phyloP scores from a whole-genome alignment of 1,284 basidiomycete species.

The Exsudoporus floridanus region DNA sequence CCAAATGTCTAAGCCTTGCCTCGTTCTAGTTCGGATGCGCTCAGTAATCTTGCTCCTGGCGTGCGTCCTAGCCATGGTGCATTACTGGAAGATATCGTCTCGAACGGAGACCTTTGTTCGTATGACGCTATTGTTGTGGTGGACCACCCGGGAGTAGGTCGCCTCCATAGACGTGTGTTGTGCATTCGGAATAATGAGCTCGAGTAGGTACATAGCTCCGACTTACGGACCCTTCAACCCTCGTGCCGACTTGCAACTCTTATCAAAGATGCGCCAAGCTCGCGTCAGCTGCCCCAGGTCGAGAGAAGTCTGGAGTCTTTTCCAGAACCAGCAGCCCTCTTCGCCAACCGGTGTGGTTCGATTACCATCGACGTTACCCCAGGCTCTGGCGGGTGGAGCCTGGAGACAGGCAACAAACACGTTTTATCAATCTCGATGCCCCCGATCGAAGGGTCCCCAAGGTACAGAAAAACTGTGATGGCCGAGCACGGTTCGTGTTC shows the following conservation, averaged over 20 bases:
- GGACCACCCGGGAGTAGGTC: conserved; percentile 65
- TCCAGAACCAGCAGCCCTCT: conserved; percentile 39
- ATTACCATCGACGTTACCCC: conserved; percentile 41
- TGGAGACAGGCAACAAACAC: conserved; percentile 47
- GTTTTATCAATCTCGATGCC: conserved; percentile 59
- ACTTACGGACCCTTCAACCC: conserved; percentile 58
- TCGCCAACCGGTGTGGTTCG: conserved; percentile 56
- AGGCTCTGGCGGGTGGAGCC: conserved; percentile 35
- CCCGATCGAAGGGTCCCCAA: conserved; percentile 43
- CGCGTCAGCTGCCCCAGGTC: conserved; percentile 64
- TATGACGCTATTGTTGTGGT: conserved; percentile 65
- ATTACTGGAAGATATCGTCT: conserved; percentile 43
- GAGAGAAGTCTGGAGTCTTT: conserved; percentile 32
- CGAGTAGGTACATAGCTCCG: conserved; percentile 64
- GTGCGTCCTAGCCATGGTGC: conserved; percentile 39
- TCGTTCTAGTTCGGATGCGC: conserved; percentile 44
- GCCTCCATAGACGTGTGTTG: background rate
- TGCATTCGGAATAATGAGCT: conserved; percentile 1
- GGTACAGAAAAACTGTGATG: conserved; percentile 47
- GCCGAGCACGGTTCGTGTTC: conserved; percentile 49
- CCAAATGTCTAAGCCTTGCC: background rate
- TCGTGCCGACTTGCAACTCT: conserved; percentile 48
- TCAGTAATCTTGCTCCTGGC: conserved; percentile 42
- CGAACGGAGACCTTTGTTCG: conserved; percentile 50
- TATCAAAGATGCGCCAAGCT: conserved; percentile 49